Conservation (phyloP, 306 rosid genomes). For the Boehmeria nivea region DNA sequence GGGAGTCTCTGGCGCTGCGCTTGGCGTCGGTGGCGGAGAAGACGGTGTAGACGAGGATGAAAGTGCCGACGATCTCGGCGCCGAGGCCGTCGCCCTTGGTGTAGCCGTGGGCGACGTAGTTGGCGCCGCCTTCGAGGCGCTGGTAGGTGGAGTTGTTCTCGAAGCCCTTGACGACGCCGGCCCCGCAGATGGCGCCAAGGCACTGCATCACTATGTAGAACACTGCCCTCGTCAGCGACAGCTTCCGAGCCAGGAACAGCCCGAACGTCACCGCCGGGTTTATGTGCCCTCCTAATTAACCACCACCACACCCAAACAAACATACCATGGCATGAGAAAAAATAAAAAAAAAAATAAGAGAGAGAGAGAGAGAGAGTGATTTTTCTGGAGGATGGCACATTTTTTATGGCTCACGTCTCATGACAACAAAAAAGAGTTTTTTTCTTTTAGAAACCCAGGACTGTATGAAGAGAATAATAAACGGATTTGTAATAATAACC, state of each 20-base stretch:
- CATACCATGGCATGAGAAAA: too few relatives aligned
- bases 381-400: too few relatives aligned
- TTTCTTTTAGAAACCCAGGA: too few relatives aligned
- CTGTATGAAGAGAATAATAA: too few relatives aligned
- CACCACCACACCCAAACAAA: too few relatives aligned
- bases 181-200: constrained; percentile 96
- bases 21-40: constrained; percentile 96
- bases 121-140: constrained; percentile 65
- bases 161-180: constrained; percentile 83
- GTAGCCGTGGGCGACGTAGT: constrained; percentile 57
- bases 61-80: constrained; percentile 93
- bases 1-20: constrained; percentile 86
- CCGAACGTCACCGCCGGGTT: constrained; percentile 95
- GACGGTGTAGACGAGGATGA: constrained; percentile 87
- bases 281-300: constrained; percentile 95
- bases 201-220: constrained; percentile 82
- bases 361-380: too few relatives aligned
- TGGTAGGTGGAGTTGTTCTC: constrained; percentile 35
- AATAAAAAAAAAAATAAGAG: too few relatives aligned
- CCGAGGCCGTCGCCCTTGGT: constrained; percentile 87
- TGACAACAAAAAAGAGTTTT: too few relatives aligned
- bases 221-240: constrained; percentile 68
- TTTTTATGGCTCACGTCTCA: too few relatives aligned
- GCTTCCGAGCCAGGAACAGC: constrained; percentile 73
- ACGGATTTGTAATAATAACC: too few relatives aligned